Evolutionary conservation across 805 yeast genomes (phyloP).

Genomic region (Metschnikowia reukaufii): DNA sequence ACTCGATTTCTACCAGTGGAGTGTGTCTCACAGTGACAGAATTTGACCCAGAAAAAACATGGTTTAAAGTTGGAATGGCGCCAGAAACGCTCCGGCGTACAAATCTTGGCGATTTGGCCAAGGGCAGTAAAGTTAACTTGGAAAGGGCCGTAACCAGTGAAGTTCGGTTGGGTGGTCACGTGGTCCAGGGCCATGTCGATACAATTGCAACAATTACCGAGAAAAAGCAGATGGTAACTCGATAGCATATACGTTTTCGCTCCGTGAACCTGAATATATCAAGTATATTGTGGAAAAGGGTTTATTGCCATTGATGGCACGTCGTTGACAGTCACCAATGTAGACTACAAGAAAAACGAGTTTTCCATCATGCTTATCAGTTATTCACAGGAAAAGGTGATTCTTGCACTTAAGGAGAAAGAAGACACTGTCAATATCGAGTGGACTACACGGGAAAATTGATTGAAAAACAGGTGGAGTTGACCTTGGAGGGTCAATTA

Average conservation of each 20-base stretch:
- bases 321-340: slow-evolving; percentile 82
- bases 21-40: slow-evolving; percentile 90
- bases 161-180: slow-evolving; percentile 92
- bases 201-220: slow-evolving; percentile 69
- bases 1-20: slow-evolving; percentile 89
- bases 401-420: slow-evolving; percentile 60
- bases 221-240: slow-evolving; percentile 70
- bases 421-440: slow-evolving; percentile 82
- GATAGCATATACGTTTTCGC: slow-evolving; percentile 67
- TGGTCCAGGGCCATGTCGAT: slow-evolving; percentile 98
- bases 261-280: slow-evolving; percentile 60
- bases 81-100: slow-evolving; percentile 89
- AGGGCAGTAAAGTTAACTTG: slow-evolving; percentile 70
- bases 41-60: slow-evolving; percentile 47
- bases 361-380: slow-evolving; percentile 90
- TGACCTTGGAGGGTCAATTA: slow-evolving; percentile 55
- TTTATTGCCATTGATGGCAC: slow-evolving; percentile 89
- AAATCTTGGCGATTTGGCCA: slow-evolving; percentile 60
- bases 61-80: slow-evolving; percentile 86
- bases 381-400: slow-evolving; percentile 82
- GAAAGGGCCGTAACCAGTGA: slow-evolving; percentile 90
- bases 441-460: slow-evolving; percentile 94
- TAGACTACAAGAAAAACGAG: slow-evolving; percentile 53
- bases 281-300: slow-evolving; percentile 93
- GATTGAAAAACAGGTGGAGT: slow-evolving; percentile 78